Evolutionary conservation across 2,329 filamentous ascomycete genomes (phyloP).

Genomic region (Fusarium musae): DNA sequence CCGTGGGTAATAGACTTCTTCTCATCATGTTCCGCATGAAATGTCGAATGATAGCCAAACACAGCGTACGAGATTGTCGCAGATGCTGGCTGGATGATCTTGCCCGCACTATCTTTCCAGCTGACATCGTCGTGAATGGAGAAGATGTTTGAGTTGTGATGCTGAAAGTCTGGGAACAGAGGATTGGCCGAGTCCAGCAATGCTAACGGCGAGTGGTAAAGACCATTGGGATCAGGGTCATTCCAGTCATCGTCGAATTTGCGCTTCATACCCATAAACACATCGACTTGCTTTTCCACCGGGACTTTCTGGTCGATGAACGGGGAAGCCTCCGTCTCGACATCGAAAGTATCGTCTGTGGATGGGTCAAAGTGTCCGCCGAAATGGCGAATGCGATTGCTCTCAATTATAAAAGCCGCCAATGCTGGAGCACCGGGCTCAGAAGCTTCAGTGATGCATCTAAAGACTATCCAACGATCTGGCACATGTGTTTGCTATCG

Average conservation of each 20-base stretch:
- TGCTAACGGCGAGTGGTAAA: not conserved
- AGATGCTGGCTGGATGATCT: not conserved
- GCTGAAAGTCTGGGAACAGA: not conserved
- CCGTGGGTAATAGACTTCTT: not conserved
- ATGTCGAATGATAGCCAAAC: not conserved
- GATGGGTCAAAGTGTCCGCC: not conserved
- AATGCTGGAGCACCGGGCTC: not conserved
- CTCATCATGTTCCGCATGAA: not conserved
- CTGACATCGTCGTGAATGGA: not conserved
- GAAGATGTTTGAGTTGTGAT: not conserved
- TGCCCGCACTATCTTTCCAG: not conserved
- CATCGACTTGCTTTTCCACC: not conserved
- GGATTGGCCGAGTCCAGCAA: not conserved
- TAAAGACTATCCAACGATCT: not conserved
- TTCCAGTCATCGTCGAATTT: not conserved
- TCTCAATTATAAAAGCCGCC: not conserved
- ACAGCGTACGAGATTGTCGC: not conserved
- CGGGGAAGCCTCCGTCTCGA: not conserved
- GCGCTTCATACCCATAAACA: not conserved
- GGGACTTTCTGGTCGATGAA: not conserved
- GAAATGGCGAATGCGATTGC: not conserved
- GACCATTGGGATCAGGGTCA: not conserved
- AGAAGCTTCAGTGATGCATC: not conserved
- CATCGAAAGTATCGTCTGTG: not conserved
- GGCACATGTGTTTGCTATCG: not conserved